Evolutionary conservation across 768 basidiomycete genomes (phyloP).

Genomic region (Gautieria morchelliformis): DNA sequence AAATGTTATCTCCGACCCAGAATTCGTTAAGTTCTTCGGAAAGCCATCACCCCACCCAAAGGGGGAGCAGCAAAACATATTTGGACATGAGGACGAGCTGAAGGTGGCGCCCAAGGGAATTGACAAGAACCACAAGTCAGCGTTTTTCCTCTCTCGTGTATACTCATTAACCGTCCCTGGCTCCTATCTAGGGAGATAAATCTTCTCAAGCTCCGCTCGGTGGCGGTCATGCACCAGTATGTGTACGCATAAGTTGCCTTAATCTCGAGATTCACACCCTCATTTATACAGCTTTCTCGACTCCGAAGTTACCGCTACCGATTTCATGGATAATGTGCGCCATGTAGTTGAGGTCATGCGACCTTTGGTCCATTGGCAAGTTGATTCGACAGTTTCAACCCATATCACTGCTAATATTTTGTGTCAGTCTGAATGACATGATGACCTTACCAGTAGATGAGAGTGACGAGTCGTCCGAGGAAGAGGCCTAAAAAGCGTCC

Average conservation of each 20-base stretch:
- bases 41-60: conserved; percentile 50
- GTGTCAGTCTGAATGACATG: conserved; percentile 59
- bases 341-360: conserved; percentile 43
- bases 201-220: conserved; percentile 73
- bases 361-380: conserved; percentile 77
- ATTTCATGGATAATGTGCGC: conserved; percentile 57
- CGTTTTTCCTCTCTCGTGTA: conserved; percentile 1
- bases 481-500: background rate
- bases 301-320: conserved; percentile 53
- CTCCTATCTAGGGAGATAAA: conserved; percentile 67
- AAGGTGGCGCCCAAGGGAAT: conserved; percentile 90
- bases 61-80: conserved; percentile 64
- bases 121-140: conserved; percentile 69
- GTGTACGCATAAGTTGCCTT: conserved; percentile 12
- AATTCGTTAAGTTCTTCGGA: conserved; percentile 75
- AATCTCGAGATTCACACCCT: conserved; percentile 8
- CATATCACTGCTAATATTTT: background rate
- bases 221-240: conserved; percentile 58
- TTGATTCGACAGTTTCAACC: background rate
- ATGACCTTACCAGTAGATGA: conserved; percentile 42
- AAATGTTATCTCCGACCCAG: conserved; percentile 50
- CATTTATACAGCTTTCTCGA: conserved; percentile 52
- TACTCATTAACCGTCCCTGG: background rate
- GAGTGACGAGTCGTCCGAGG: conserved; percentile 14
- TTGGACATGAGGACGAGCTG: conserved; percentile 79